A percentile compares a stretch with the other conserved stretches of the same genome.
These are phyloP conservation scores for Heterobasidion irregulare DNA, from an alignment of 1,284 basidiomycete genomes.

Conservation along the genomic window DNA sequence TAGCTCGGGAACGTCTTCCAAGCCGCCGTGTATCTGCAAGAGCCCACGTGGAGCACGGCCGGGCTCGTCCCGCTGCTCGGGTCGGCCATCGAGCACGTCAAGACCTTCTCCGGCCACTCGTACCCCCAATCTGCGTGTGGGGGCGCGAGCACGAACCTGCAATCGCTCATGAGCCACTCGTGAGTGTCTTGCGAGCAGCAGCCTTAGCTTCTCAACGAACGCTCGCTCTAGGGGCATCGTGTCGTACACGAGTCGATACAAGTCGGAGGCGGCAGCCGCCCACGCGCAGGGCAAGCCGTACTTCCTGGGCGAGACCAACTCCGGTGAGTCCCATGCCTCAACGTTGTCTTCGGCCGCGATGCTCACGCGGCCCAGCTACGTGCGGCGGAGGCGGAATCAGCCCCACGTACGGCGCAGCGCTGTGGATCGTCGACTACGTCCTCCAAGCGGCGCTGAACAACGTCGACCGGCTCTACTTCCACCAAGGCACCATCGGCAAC, in stretches of 20 bases:
- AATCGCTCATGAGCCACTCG: slow-evolving; percentile 33
- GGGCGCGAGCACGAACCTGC: slow-evolving; percentile 30
- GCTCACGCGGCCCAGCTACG: slow-evolving; percentile 21
- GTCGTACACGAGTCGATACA: slow-evolving; percentile 27
- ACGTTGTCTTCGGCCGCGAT: not conserved
- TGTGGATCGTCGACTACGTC: slow-evolving; percentile 40
- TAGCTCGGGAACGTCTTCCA: slow-evolving; percentile 31
- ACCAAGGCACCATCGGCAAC: slow-evolving; percentile 35
- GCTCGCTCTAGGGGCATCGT: slow-evolving; percentile 24
- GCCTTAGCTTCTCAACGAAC: not conserved
- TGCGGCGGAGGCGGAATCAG: slow-evolving; percentile 37
- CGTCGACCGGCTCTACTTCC: slow-evolving; percentile 33
- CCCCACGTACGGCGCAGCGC: slow-evolving; percentile 32
- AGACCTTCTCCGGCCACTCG: slow-evolving; percentile 32
- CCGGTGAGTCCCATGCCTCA: slow-evolving; percentile 18
- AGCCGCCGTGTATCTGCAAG: slow-evolving; percentile 32
- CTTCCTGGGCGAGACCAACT: slow-evolving; percentile 38
- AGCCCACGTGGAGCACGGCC: slow-evolving; percentile 25
- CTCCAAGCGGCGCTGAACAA: slow-evolving; percentile 32
- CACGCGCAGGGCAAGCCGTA: slow-evolving; percentile 27
- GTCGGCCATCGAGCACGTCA: slow-evolving; percentile 23
- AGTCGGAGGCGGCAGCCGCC: slow-evolving; percentile 27
- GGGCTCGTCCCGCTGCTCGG: slow-evolving; percentile 27
- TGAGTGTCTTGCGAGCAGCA: slow-evolving; percentile 14
- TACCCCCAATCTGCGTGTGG: slow-evolving; percentile 38